Conservation (phyloP, 1,139 yeast species). For the Geotrichum siamense region DNA sequence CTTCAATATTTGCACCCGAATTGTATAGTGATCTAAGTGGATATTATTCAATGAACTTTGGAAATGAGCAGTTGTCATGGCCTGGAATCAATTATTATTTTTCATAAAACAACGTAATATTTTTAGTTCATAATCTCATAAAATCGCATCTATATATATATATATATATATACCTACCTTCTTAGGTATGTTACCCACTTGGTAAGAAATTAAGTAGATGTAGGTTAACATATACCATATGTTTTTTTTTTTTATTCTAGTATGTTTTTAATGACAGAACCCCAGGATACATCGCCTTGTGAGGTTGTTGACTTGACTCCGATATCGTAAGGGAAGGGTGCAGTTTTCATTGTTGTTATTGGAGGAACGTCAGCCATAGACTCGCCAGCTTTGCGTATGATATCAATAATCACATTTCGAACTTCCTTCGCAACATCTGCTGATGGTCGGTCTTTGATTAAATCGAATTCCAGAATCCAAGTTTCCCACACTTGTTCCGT, state of each 20-base stretch:
- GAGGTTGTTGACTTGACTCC: conserved; percentile 22
- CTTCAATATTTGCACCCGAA: not conserved
- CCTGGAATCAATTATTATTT: conserved; percentile 2
- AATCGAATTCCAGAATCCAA: conserved; percentile 40
- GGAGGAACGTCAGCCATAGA: conserved; percentile 68
- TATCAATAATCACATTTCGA: conserved; percentile 40
- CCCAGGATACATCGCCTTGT: conserved; percentile 27
- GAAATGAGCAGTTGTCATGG: not conserved
- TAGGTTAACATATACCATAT: too few species aligned
- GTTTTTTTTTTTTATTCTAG: conserved; percentile 19
- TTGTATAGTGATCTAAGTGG: not conserved
- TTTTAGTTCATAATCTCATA: not conserved
- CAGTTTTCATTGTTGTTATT: conserved; percentile 55
- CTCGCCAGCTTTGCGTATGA: conserved; percentile 46
- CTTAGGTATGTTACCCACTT: too few species aligned
- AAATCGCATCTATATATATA: not conserved
- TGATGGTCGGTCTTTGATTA: conserved; percentile 24
- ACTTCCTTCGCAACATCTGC: conserved; percentile 27
- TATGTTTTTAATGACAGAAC: conserved; percentile 32
- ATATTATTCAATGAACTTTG: conserved; percentile 3
- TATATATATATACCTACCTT: too few species aligned
- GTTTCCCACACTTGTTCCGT: conserved; percentile 41
- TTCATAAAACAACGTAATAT: not conserved
- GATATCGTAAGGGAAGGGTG: conserved; percentile 60
- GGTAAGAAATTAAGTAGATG: too few species aligned